Evolutionary conservation across 2,329 filamentous ascomycete genomes (phyloP).

Genomic region (Venturia pyrina): DNA sequence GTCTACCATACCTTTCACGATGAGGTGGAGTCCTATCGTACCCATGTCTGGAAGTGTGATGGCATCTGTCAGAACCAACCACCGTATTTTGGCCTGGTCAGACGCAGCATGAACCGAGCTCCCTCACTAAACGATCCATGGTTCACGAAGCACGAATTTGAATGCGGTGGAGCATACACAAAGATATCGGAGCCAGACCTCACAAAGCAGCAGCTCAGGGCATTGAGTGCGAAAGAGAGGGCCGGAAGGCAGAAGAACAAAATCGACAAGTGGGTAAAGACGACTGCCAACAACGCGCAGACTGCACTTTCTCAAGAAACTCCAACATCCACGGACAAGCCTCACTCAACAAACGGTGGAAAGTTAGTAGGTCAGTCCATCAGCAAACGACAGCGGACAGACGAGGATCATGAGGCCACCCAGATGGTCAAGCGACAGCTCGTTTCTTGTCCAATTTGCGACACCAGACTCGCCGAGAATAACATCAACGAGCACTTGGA

Average conservation of each 20-base stretch:
- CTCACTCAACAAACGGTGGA: background rate
- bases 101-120: slow-evolving; percentile 35
- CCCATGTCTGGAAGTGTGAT: slow-evolving; percentile 35
- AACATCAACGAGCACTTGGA: slow-evolving; percentile 33
- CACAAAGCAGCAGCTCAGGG: slow-evolving; percentile 31
- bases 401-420: slow-evolving; percentile 7
- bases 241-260: slow-evolving; percentile 36
- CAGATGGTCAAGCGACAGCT: slow-evolving; percentile 17
- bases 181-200: slow-evolving; percentile 33
- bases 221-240: slow-evolving; percentile 29
- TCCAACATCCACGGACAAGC: background rate
- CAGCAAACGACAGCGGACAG: slow-evolving; percentile 12
- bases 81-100: slow-evolving; percentile 35
- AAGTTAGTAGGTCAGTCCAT: background rate
- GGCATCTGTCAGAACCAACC: slow-evolving; percentile 28
- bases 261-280: slow-evolving; percentile 30
- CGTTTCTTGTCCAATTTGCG: slow-evolving; percentile 32
- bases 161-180: slow-evolving; percentile 32
- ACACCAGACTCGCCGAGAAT: slow-evolving; percentile 19
- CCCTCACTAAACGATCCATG: slow-evolving; percentile 33
- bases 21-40: slow-evolving; percentile 36
- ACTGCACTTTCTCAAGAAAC: background rate
- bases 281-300: slow-evolving; percentile 13
- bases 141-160: slow-evolving; percentile 29
- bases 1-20: slow-evolving; percentile 37